Percentiles rank a stretch among this genome's conserved stretches.
phyloP scores from a whole-genome alignment of 805 yeast species.

The Zygosaccharomyces rouxii region DNA sequence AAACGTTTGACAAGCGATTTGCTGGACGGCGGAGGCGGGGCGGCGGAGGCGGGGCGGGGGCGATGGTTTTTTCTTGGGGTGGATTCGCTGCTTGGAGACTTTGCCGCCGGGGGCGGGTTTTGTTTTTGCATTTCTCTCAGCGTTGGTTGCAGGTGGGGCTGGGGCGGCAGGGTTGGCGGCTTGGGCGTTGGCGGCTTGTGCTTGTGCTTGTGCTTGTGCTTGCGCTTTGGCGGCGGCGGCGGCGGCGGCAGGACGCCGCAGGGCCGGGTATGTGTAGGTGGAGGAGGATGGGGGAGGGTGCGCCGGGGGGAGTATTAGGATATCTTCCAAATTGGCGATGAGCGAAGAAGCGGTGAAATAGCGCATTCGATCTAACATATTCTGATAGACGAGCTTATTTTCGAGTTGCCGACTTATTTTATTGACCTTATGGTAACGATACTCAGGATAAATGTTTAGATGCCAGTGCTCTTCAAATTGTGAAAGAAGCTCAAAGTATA shows the following conservation, averaged over 20 bases:
- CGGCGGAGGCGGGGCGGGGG: conserved; percentile 1
- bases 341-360: conserved; percentile 11
- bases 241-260: conserved; percentile 3
- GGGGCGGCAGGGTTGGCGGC: conserved; percentile 6
- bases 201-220: conserved; percentile 5
- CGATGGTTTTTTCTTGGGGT: not conserved
- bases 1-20: not conserved
- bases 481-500: conserved; percentile 17
- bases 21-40: conserved; percentile 6
- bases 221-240: conserved; percentile 6
- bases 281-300: no score
- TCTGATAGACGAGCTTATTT: conserved; percentile 13
- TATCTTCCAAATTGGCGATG: no score
- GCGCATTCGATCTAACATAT: conserved; percentile 13
- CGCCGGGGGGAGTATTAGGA: conserved; percentile 9
- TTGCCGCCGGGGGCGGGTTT: not conserved
- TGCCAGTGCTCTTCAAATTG: conserved; percentile 12
- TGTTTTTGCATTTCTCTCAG: no score
- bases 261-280: conserved; percentile 2
- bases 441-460: conserved; percentile 16
- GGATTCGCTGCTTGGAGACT: conserved; percentile 3
- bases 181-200: conserved; percentile 4
- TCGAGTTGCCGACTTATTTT: conserved; percentile 12
- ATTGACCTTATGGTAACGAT: conserved; percentile 16
- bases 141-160: conserved; percentile 7